phyloP scores from a whole-genome alignment of 129 eudicot genomes.

The Tanacetum coccineum region DNA sequence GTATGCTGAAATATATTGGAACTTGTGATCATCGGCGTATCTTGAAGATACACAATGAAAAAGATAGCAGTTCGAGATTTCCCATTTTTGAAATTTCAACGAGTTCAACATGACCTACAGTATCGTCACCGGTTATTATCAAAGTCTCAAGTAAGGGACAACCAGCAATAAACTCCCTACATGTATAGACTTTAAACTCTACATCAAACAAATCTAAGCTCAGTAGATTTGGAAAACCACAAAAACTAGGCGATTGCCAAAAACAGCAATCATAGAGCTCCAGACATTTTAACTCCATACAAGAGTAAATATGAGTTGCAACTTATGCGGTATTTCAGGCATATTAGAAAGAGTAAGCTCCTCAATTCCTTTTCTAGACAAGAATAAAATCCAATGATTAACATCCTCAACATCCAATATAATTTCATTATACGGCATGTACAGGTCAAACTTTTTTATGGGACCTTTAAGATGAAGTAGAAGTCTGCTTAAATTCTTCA shows the following conservation, averaged over 20 bases:
- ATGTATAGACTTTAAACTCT: neutral
- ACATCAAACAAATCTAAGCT: neutral
- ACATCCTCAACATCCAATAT: neutral
- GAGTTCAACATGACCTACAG: neutral
- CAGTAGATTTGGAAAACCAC: slow-evolving; percentile 17
- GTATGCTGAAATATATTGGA: neutral
- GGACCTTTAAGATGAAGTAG: slow-evolving; percentile 5
- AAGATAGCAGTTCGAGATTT: neutral
- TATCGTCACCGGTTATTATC: neutral
- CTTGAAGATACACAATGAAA: slow-evolving; percentile 6
- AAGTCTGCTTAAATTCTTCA: neutral
- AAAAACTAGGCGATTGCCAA: neutral
- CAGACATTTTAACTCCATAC: neutral
- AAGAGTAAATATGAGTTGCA: slow-evolving; percentile 8
- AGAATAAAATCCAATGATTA: neutral
- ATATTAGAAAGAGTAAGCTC: neutral
- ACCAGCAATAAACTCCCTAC: neutral
- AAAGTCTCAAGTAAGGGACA: slow-evolving; percentile 15
- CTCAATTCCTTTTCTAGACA: neutral
- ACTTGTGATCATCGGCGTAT: neutral
- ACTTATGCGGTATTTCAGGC: neutral
- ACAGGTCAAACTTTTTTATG: neutral
- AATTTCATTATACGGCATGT: neutral
- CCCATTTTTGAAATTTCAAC: neutral
- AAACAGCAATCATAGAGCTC: neutral